These are phyloP conservation scores for Stevia rebaudiana DNA, from an alignment of 140 eudicot species.

Conservation along the genomic window DNA sequence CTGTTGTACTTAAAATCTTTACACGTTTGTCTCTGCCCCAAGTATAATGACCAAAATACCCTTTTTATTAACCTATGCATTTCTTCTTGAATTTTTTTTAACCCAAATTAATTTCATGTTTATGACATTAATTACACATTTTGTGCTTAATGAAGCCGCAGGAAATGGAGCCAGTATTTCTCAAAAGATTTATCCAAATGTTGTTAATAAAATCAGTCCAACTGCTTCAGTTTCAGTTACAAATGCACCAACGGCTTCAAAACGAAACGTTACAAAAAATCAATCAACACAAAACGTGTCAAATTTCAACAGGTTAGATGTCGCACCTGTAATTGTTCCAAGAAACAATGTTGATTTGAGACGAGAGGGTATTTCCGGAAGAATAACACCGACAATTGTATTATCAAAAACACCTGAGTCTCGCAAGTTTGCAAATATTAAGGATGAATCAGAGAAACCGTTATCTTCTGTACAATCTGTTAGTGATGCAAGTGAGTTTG, in stretches of 20 bases:
- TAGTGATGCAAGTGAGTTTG: conserved; percentile 34
- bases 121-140: conserved; percentile 11
- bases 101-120: neutral
- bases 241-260: conserved; percentile 40
- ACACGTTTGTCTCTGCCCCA: neutral
- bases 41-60: neutral
- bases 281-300: conserved; percentile 50
- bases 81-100: neutral
- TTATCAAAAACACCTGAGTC: conserved; percentile 48
- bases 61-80: neutral
- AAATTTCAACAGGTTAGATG: conserved; percentile 53
- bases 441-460: conserved; percentile 55
- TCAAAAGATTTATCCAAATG: conserved; percentile 48
- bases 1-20: neutral
- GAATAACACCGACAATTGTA: conserved; percentile 41
- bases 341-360: conserved; percentile 69
- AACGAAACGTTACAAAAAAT: conserved; percentile 44
- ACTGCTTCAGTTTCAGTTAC: conserved; percentile 39
- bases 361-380: conserved; percentile 63
- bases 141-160: conserved; percentile 51
- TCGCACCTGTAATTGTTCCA: conserved; percentile 75
- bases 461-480: conserved; percentile 42
- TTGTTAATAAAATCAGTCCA: conserved; percentile 45
- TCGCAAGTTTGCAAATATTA: conserved; percentile 42
- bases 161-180: conserved; percentile 59